Percentiles rank a stretch among this genome's conserved stretches.
Conservation (phyloP, 495 filamentous ascomycete species). For the Lineolata rhizophorae region DNA sequence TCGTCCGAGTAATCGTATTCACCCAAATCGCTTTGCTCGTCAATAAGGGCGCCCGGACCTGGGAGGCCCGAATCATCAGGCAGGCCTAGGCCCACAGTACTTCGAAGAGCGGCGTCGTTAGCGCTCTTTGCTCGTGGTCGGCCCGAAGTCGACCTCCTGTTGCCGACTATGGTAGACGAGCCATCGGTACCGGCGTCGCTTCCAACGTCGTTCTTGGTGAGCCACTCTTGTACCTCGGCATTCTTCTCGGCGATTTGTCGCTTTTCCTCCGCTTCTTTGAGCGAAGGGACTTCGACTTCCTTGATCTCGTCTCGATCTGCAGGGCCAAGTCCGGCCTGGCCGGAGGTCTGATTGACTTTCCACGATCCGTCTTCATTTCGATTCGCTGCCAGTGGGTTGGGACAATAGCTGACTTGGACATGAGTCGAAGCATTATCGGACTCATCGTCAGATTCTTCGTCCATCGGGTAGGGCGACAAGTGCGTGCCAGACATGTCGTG, state of each 20-base stretch:
- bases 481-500: constrained; percentile 12
- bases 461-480: constrained; percentile 11
- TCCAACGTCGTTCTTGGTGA: constrained; percentile 11
- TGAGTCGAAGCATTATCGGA: constrained; percentile 6
- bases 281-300: constrained; percentile 9
- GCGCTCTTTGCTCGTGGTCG: constrained; percentile 13
- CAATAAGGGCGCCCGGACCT: constrained; percentile 12
- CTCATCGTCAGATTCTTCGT: constrained; percentile 4
- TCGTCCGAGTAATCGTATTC: constrained; percentile 9
- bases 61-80: constrained; percentile 13
- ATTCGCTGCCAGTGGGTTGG: constrained; percentile 3
- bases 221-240: constrained; percentile 14
- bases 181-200: constrained; percentile 7
- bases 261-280: constrained; percentile 13
- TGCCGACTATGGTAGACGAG: background rate
- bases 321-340: constrained; percentile 11
- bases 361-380: constrained; percentile 13
- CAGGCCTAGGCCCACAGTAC: constrained; percentile 2
- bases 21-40: constrained; percentile 13
- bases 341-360: constrained; percentile 4
- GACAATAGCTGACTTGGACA: no score
- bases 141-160: constrained; percentile 3
- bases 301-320: constrained; percentile 9
- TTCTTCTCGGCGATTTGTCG: constrained; percentile 11
- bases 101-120: constrained; percentile 9